These are phyloP conservation scores for Colletotrichum magnum DNA, from an alignment of 2,329 filamentous ascomycete species.

Conservation along the genomic window DNA sequence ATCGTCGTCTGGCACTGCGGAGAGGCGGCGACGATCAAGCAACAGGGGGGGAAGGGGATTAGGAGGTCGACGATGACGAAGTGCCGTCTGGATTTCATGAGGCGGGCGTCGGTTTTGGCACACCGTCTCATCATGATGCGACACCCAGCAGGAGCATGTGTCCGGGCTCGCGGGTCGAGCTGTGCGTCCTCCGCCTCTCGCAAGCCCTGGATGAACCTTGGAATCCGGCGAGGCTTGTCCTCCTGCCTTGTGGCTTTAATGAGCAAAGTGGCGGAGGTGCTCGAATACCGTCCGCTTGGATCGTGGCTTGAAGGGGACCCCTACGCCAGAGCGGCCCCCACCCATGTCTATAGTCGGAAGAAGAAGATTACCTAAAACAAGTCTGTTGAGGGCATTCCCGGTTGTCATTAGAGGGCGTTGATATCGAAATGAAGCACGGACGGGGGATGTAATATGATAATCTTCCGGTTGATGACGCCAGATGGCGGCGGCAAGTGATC, in stretches of 20 bases:
- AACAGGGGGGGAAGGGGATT: too few species aligned
- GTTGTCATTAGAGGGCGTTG: neutral
- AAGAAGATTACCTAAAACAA: neutral
- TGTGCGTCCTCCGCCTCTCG: neutral
- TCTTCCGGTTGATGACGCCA: slow-evolving; percentile 26
- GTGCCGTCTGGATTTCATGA: slow-evolving; percentile 19
- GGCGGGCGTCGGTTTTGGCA: slow-evolving; percentile 26
- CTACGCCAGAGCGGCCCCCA: slow-evolving; percentile 21
- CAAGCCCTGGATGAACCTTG: slow-evolving; percentile 13
- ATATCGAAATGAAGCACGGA: slow-evolving; percentile 4
- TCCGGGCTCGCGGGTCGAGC: slow-evolving; percentile 19
- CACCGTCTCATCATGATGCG: slow-evolving; percentile 35
- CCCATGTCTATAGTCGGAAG: slow-evolving; percentile 22
- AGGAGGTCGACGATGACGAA: neutral
- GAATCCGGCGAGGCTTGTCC: neutral
- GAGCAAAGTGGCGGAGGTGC: slow-evolving; percentile 4
- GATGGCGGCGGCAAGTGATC: slow-evolving; percentile 1
- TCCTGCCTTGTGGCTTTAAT: neutral
- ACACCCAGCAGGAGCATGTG: slow-evolving; percentile 32
- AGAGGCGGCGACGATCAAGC: too few species aligned
- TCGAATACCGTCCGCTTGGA: slow-evolving; percentile 29
- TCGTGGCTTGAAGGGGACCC: slow-evolving; percentile 35
- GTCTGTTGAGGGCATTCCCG: neutral
- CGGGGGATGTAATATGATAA: neutral
- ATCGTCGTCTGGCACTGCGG: slow-evolving; percentile 11